Evolutionary conservation across 169 alveolate genomes (phyloP).

Genomic region (Eimeria maxima): DNA sequence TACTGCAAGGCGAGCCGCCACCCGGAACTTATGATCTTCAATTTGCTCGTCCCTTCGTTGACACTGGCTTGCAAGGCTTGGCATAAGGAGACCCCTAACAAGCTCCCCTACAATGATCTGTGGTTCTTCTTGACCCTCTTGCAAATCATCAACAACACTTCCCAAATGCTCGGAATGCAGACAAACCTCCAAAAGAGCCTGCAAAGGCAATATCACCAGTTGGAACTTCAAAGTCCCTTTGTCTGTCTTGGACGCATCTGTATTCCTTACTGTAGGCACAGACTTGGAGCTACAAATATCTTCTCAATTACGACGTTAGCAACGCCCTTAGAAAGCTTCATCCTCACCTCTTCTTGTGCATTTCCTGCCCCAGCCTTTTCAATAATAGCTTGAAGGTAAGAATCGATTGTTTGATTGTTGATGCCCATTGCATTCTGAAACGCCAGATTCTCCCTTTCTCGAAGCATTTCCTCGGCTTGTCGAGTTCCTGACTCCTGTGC

Average conservation of each 20-base stretch:
- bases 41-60: conserved; percentile 71
- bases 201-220: background rate
- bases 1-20: conserved; percentile 74
- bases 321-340: background rate
- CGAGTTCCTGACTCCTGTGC: conserved; percentile 97
- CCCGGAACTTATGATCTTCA: conserved; percentile 71
- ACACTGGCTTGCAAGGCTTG: conserved; percentile 92
- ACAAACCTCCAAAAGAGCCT: conserved; percentile 93
- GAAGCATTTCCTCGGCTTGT: conserved; percentile 95
- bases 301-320: background rate
- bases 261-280: background rate
- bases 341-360: conserved; percentile 74
- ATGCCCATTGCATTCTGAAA: conserved; percentile 93
- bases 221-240: background rate
- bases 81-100: conserved; percentile 93
- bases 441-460: conserved; percentile 94
- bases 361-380: conserved; percentile 54
- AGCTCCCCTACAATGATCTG: conserved; percentile 92
- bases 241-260: background rate
- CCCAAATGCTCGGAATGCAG: conserved; percentile 91
- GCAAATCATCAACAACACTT: conserved; percentile 91
- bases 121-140: conserved; percentile 87
- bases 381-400: conserved; percentile 92
- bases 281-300: background rate
- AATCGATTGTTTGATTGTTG: conserved; percentile 95